These are phyloP conservation scores for Lipomyces chichibuensis DNA, from an alignment of 805 yeast species.

Conservation along the genomic window DNA sequence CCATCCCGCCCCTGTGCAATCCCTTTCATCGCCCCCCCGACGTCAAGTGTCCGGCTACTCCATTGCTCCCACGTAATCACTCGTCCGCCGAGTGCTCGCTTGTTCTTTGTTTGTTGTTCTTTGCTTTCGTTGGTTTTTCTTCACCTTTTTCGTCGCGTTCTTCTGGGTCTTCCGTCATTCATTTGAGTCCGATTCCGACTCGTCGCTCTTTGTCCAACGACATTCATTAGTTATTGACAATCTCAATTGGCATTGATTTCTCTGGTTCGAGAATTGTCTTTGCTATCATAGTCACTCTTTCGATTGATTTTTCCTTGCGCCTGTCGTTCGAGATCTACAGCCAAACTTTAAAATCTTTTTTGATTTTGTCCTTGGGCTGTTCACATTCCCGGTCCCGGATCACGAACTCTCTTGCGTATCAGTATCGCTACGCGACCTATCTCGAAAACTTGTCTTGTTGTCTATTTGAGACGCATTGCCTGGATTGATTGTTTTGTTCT, in stretches of 20 bases:
- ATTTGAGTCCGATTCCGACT: conserved; percentile 2
- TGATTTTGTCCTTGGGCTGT: not conserved
- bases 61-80: not conserved
- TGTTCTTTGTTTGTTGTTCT: conserved; percentile 4
- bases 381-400: not conserved
- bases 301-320: not conserved
- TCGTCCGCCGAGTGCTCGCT: not conserved
- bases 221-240: not conserved
- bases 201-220: conserved; percentile 2
- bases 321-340: not conserved
- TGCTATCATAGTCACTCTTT: not conserved
- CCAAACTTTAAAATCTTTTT: not conserved
- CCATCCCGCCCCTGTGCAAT: conserved; percentile 1
- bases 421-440: not conserved
- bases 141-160: not conserved
- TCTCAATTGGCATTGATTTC: not conserved
- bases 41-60: not conserved
- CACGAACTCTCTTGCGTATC: not conserved
- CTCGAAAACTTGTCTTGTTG: not conserved
- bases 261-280: not conserved
- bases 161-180: not conserved
- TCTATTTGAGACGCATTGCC: not conserved
- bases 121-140: not conserved
- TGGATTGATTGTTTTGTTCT: not conserved
- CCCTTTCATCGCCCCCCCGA: not conserved